A percentile compares a stretch with the other conserved stretches of the same genome.
These are phyloP conservation scores for Heliocybe sulcata DNA, from an alignment of 1,284 basidiomycete species.

Conservation along the genomic window DNA sequence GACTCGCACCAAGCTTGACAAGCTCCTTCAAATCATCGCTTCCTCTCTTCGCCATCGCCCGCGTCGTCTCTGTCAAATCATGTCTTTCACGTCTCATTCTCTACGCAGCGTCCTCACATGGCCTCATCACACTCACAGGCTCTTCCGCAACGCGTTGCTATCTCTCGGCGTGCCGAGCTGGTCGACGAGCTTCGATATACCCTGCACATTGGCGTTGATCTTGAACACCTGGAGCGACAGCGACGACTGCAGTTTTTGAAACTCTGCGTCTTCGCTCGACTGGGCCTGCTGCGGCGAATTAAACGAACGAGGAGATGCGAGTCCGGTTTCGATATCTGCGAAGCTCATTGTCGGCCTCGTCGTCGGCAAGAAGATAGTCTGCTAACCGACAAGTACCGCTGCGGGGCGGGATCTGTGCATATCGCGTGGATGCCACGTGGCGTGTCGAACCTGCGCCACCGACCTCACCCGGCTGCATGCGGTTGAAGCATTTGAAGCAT, in stretches of 20 bases:
- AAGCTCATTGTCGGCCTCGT: conserved; percentile 53
- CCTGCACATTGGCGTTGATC: conserved; percentile 96
- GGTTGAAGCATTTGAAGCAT: too few species aligned
- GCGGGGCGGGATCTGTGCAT: background rate
- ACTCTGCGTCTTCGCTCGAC: conserved; percentile 64
- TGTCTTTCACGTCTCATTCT: conserved; percentile 34
- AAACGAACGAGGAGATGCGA: conserved; percentile 27
- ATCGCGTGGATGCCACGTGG: too few species aligned
- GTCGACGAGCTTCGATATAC: conserved; percentile 88
- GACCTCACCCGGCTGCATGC: too few species aligned
- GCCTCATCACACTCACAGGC: conserved; percentile 48
- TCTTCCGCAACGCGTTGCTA: conserved; percentile 68
- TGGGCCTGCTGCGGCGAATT: conserved; percentile 13
- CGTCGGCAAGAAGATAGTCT: background rate
- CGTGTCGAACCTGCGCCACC: too few species aligned
- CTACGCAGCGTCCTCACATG: background rate
- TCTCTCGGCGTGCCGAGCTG: conserved; percentile 82
- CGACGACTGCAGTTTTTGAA: conserved; percentile 75
- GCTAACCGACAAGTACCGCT: background rate
- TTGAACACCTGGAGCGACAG: conserved; percentile 97
- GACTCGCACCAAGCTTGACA: conserved; percentile 54
- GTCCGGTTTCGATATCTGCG: conserved; percentile 69
- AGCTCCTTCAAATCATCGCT: conserved; percentile 90
- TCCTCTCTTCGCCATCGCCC: conserved; percentile 90
- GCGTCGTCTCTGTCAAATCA: conserved; percentile 90